These are phyloP conservation scores for Symbiodinium natans DNA, from an alignment of 73 alveolate genomes.

Conservation along the genomic window DNA sequence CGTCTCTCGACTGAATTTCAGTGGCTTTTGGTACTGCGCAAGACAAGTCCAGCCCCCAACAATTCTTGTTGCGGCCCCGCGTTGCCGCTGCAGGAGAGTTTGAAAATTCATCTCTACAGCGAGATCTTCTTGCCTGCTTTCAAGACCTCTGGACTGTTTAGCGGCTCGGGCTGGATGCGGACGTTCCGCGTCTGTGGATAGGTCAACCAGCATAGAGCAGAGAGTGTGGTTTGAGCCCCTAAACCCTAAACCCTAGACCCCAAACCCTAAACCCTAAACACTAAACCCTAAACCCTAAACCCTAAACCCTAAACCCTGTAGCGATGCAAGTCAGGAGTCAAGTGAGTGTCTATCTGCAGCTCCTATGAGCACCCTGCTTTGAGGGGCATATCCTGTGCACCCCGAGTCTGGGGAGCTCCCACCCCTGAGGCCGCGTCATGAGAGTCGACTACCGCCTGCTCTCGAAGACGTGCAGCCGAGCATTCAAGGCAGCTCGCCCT, in stretches of 20 bases:
- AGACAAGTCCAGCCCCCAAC: background rate
- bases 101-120: slow-evolving; percentile 2
- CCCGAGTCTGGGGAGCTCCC: too few relatives aligned
- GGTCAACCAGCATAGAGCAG: background rate
- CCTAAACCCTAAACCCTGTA: too few relatives aligned
- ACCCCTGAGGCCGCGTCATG: background rate
- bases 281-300: too few relatives aligned
- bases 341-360: too few relatives aligned
- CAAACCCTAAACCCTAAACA: too few relatives aligned
- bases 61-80: background rate
- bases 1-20: background rate
- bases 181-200: background rate
- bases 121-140: slow-evolving; percentile 18
- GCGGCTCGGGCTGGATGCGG: background rate
- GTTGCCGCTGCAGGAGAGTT: background rate
- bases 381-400: too few relatives aligned
- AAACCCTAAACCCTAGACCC: too few relatives aligned
- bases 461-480: background rate
- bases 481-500: background rate
- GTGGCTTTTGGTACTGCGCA: background rate
- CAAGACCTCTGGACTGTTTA: slow-evolving; percentile 17
- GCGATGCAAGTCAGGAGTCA: too few relatives aligned
- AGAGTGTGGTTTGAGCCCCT: background rate
- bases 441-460: background rate
- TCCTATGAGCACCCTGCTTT: too few relatives aligned